phyloP scores from a whole-genome alignment of 2,329 filamentous ascomycete genomes.

The Grosmannia serpens region DNA sequence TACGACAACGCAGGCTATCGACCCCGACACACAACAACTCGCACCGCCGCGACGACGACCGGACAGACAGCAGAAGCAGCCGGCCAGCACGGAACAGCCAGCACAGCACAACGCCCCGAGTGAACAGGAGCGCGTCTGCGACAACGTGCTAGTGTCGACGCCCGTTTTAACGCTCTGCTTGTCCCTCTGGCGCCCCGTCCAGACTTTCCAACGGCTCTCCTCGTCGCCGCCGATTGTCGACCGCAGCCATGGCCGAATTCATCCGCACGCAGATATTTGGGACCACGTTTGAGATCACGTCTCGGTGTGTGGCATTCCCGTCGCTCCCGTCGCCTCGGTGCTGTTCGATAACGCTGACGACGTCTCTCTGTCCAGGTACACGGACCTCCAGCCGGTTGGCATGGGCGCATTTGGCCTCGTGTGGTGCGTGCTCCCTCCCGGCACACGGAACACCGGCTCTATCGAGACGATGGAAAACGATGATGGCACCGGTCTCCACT shows the following conservation, averaged over 20 bases:
- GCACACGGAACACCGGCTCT: too few relatives aligned
- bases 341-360: too few relatives aligned
- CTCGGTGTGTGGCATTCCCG: slow-evolving; percentile 49
- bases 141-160: too few relatives aligned
- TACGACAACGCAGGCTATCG: too few relatives aligned
- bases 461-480: too few relatives aligned
- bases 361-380: slow-evolving; percentile 52
- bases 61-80: too few relatives aligned
- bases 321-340: neutral
- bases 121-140: too few relatives aligned
- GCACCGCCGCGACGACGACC: too few relatives aligned
- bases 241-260: slow-evolving; percentile 82
- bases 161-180: neutral
- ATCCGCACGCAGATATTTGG: slow-evolving; percentile 98
- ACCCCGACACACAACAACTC: too few relatives aligned
- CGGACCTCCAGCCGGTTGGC: slow-evolving; percentile 93
- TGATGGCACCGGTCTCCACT: neutral
- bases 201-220: too few relatives aligned
- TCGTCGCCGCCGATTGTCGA: neutral
- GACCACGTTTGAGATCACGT: slow-evolving; percentile 99
- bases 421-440: slow-evolving; percentile 45
- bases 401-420: slow-evolving; percentile 99
- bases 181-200: neutral
- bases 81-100: too few relatives aligned
- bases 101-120: too few relatives aligned